A percentile compares a stretch with the other conserved stretches of the same genome.
These are phyloP conservation scores for Leishmania lainsoni DNA, from an alignment of 208 protist species.

Conservation along the genomic window DNA sequence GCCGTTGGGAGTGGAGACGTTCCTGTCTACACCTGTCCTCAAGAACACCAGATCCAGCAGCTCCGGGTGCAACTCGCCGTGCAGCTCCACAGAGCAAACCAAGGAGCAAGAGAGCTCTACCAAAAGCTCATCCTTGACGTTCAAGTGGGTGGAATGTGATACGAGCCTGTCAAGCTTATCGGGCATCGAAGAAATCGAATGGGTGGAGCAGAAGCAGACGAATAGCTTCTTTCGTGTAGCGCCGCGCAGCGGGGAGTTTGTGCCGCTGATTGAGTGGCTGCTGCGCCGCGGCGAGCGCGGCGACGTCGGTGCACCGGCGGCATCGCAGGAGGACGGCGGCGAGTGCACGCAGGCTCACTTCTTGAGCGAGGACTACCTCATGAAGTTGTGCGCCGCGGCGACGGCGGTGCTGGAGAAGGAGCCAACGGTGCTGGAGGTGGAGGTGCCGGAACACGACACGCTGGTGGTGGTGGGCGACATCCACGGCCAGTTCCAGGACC, in stretches of 20 bases:
- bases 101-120: not conserved
- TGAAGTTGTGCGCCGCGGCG: conserved; percentile 40
- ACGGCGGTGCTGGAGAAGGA: conserved; percentile 41
- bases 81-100: not conserved
- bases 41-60: not conserved
- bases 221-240: conserved; percentile 21
- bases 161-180: not conserved
- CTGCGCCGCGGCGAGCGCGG: conserved; percentile 24
- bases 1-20: not conserved
- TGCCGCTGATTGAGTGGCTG: conserved; percentile 37
- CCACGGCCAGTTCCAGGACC: conserved; percentile 78
- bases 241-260: conserved; percentile 30
- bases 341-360: conserved; percentile 16
- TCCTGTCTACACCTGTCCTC: not conserved
- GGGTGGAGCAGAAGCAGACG: not conserved
- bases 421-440: conserved; percentile 41
- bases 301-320: conserved; percentile 1
- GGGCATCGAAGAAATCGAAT: conserved; percentile 18
- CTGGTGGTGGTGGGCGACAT: conserved; percentile 87
- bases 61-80: not conserved
- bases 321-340: not conserved
- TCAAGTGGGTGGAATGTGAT: not conserved
- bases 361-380: conserved; percentile 39
- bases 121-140: not conserved
- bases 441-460: conserved; percentile 38